Percentiles rank a stretch among this genome's conserved stretches.
Conservation (phyloP, 495 filamentous ascomycete species). For the Penicillium roqueforti region DNA sequence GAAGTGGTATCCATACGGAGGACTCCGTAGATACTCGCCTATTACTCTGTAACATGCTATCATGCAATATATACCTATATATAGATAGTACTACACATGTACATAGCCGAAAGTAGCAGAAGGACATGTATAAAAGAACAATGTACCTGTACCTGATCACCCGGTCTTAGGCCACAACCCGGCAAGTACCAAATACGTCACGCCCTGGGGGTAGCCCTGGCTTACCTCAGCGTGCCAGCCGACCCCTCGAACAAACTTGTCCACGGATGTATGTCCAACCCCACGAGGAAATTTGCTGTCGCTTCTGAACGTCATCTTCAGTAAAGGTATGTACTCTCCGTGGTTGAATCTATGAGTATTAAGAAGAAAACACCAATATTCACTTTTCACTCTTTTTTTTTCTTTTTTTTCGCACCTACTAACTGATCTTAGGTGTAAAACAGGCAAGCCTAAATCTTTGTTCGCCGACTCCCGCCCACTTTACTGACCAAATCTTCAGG, state of each 20-base stretch:
- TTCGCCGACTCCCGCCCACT: conserved; percentile 14
- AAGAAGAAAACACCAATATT: not conserved
- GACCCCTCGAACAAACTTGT: conserved; percentile 22
- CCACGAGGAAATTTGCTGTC: conserved; percentile 46
- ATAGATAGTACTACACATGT: too few species aligned
- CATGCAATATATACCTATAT: too few species aligned
- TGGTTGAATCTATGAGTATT: not conserved
- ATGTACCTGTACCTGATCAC: conserved; percentile 6
- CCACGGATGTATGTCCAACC: conserved; percentile 19
- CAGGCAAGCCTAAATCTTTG: conserved; percentile 17
- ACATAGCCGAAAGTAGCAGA: too few species aligned
- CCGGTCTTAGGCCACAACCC: not conserved
- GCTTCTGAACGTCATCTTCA: conserved; percentile 32
- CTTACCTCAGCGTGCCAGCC: conserved; percentile 27
- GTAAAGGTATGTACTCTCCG: conserved; percentile 19
- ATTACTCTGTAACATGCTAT: not conserved
- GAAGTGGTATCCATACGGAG: not conserved
- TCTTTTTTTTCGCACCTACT: conserved; percentile 4
- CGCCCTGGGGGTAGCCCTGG: conserved; percentile 19
- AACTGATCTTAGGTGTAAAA: conserved; percentile 12
- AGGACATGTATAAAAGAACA: not conserved
- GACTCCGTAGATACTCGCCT: not conserved
- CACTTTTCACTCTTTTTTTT: not conserved
- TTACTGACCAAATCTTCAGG: conserved; percentile 21
- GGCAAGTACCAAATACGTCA: conserved; percentile 11